These are phyloP conservation scores for Aphanomyces astaci DNA, from an alignment of 352 stramenopile species.

Conservation along the genomic window DNA sequence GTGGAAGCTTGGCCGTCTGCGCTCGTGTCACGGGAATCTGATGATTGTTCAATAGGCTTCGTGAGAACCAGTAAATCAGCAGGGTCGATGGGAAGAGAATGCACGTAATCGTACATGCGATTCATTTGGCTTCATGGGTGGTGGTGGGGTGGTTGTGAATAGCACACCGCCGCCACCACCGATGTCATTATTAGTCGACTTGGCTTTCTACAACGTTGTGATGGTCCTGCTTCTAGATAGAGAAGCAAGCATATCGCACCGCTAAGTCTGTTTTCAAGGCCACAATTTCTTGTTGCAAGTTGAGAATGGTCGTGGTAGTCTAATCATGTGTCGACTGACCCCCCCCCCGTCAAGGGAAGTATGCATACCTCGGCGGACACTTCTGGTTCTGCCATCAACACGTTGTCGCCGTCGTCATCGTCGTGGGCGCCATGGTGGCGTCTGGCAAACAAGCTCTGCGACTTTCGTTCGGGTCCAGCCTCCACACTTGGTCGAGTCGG, in stretches of 20 bases:
- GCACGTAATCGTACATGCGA: constrained; percentile 24
- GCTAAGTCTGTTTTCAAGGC: background rate
- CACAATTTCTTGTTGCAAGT: constrained; percentile 1
- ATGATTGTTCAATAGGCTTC: too few species aligned
- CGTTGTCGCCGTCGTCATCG: constrained; percentile 51
- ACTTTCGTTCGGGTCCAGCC: background rate
- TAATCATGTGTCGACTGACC: too few species aligned
- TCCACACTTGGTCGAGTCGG: background rate
- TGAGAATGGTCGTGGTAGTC: background rate
- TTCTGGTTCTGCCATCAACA: constrained; percentile 38
- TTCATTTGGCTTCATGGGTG: background rate
- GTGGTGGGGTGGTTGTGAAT: background rate
- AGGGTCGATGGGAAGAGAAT: too few species aligned
- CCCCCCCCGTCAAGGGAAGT: too few species aligned
- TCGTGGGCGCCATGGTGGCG: too few species aligned
- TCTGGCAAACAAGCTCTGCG: background rate
- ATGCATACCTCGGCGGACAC: background rate
- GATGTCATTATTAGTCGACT: background rate
- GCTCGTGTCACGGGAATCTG: constrained; percentile 19
- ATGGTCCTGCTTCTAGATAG: background rate
- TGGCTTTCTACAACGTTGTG: background rate
- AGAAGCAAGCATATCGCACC: background rate
- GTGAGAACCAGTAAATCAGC: too few species aligned
- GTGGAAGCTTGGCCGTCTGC: background rate
- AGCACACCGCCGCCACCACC: too few species aligned